Base-by-base conservation (phyloP, 2,329 filamentous ascomycete species). In the Beauveria caledonica region DNA sequence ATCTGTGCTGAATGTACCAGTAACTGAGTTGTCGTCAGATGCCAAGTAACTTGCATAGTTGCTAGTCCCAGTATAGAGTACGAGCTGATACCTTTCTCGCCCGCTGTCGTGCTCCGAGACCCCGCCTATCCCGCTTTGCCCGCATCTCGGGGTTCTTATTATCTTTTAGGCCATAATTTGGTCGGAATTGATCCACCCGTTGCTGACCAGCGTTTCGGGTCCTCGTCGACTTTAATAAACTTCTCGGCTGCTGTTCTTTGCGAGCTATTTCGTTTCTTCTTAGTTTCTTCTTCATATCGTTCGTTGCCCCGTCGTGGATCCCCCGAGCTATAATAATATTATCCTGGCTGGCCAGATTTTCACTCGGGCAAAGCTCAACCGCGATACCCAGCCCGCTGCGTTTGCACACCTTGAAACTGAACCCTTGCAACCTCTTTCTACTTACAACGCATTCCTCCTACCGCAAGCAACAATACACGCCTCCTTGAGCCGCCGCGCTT, bases 71-170 rank as follows among this genome's bases (percentile, higher is more conserved):
- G 29, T 11, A 33, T 11, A 1, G 29, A 33, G 27, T 17, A 11
- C 13, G 40, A 56, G 42, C 53, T 25, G 39, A n/a, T 13, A 40
- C 27, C 17, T 39, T 48, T 15, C 10, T 49, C 45, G 29, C 45
- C 45, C 33, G 10, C 19, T 23, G 29, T 58, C 10, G n/a, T 50
- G 29, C 45, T 50, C 55, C 55, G 55, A 58, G 45, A 58, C 55
- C 55, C 55, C 55, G 55, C 55, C 55, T 48, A 42, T 58, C 55
- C 55, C 55, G 44, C 53, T 11, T 33, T 33, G 29, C 29, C 29
- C 33, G 33, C 33, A 56, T 56, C 53, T 56, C 44, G 27, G 53
- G 27, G 7, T 48, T 33, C 13, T 23, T 56, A n/a, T 27, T 33
- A 39, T 56, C 19, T 45, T 48, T 56, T 56, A 13, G 27, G 21